Percentiles rank a stretch among this genome's conserved stretches.
These are phyloP conservation scores for Rhodotorula paludigena DNA, from an alignment of 768 basidiomycete genomes.

Conservation along the genomic window DNA sequence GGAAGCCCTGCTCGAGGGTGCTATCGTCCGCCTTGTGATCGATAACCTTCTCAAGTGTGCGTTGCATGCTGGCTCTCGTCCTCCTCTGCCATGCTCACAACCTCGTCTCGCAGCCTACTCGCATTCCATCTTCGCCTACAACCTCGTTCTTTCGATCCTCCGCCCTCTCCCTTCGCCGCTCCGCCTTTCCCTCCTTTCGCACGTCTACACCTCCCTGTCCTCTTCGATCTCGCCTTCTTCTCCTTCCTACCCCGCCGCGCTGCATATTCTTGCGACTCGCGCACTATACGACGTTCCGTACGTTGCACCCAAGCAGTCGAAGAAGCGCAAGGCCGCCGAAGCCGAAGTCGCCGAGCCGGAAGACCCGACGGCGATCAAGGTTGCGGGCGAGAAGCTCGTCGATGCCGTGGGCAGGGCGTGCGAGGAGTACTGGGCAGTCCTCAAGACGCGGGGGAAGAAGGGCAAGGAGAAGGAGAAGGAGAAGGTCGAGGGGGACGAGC, in stretches of 20 bases:
- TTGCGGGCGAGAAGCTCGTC: constrained; percentile 56
- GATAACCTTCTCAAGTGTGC: constrained; percentile 67
- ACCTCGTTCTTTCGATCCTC: constrained; percentile 49
- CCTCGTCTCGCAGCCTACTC: constrained; percentile 23
- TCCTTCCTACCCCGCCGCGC: constrained; percentile 23
- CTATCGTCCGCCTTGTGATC: constrained; percentile 72
- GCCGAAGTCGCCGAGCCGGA: constrained; percentile 50
- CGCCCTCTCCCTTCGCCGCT: constrained; percentile 51
- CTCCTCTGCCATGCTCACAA: constrained; percentile 29
- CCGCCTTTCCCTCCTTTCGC: constrained; percentile 50
- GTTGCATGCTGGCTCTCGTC: constrained; percentile 40
- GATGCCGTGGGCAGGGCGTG: constrained; percentile 56
- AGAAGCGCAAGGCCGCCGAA: constrained; percentile 44
- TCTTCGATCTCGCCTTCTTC: constrained; percentile 29
- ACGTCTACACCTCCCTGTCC: constrained; percentile 52
- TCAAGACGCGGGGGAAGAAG: constrained; percentile 33
- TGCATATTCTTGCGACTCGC: constrained; percentile 31
- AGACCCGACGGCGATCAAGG: constrained; percentile 48
- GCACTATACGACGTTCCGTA: constrained; percentile 33
- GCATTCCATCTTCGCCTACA: constrained; percentile 45
- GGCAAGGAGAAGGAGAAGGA: constrained; percentile 14
- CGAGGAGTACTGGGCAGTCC: constrained; percentile 52
- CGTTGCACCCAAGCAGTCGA: constrained; percentile 19
- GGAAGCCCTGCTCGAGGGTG: constrained; percentile 67
- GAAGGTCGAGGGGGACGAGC: constrained; percentile 11